phyloP scores from a whole-genome alignment of 148 eudicot species.

The Cornus suecica region DNA sequence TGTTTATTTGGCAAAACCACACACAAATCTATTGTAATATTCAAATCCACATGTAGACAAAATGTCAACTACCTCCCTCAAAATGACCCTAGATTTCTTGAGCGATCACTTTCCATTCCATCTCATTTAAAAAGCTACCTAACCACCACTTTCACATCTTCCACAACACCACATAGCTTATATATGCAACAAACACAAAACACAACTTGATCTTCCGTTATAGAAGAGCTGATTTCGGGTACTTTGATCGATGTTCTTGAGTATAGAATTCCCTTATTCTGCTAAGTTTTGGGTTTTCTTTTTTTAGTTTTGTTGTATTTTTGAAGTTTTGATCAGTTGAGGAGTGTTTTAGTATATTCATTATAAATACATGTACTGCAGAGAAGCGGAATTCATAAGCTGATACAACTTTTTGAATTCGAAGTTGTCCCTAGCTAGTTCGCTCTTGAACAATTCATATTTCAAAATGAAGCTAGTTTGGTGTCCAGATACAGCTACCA shows the following conservation, averaged over 20 bases:
- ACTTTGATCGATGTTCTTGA: too few species aligned
- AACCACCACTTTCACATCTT: neutral
- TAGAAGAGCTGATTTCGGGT: neutral
- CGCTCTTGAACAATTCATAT: too few species aligned
- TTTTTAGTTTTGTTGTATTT: too few species aligned
- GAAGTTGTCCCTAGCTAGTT: too few species aligned
- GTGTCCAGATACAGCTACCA: constrained; percentile 75
- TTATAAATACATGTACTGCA: too few species aligned
- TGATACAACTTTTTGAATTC: too few species aligned
- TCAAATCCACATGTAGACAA: constrained; percentile 8
- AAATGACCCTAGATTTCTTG: neutral
- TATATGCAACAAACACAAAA: neutral
- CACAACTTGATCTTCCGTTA: constrained; percentile 12
- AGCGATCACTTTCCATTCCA: constrained; percentile 7
- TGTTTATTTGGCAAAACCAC: neutral
- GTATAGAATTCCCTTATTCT: too few species aligned
- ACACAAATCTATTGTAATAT: constrained; percentile 2
- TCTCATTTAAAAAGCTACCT: constrained; percentile 8
- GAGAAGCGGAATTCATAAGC: too few species aligned
- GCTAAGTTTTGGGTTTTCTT: too few species aligned
- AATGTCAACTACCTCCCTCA: constrained; percentile 14
- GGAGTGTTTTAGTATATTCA: too few species aligned
- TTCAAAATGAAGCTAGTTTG: constrained; percentile 85
- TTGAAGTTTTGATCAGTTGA: too few species aligned
- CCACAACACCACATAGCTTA: neutral